Evolutionary conservation across 352 stramenopile genomes (phyloP).

Genomic region (Phytopythium oedochilum): DNA sequence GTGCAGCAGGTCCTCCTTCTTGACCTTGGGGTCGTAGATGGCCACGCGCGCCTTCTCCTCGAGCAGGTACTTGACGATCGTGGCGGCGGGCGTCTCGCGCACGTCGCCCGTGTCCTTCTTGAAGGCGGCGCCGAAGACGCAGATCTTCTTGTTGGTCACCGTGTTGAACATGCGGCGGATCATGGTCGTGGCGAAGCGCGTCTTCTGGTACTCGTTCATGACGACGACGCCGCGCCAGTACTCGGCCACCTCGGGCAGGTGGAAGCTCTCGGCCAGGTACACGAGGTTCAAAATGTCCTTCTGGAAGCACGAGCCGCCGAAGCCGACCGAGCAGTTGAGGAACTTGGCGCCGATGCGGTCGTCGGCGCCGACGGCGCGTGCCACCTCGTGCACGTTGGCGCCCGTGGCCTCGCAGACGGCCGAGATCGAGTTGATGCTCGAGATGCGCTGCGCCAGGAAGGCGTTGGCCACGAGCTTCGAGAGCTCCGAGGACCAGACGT

Average conservation of each 20-base stretch:
- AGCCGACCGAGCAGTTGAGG: conserved; percentile 97
- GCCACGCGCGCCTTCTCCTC: conserved; percentile 94
- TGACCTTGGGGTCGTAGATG: conserved; percentile 98
- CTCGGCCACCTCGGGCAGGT: conserved; percentile 96
- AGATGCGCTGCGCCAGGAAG: conserved; percentile 99
- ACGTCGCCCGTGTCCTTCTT: conserved; percentile 99
- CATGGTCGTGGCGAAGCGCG: conserved; percentile 98
- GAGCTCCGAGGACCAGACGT: conserved; percentile 99
- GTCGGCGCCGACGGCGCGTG: conserved; percentile 96
- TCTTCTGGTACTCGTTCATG: conserved; percentile 99
- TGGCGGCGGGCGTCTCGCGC: conserved; percentile 96
- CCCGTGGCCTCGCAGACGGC: conserved; percentile 98
- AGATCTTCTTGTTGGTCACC: conserved; percentile 99
- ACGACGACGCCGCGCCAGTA: conserved; percentile 99
- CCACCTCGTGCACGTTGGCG: conserved; percentile 98
- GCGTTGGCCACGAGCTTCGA: conserved; percentile 99
- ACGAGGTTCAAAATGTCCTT: conserved; percentile 99
- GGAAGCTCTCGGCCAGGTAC: conserved; percentile 98
- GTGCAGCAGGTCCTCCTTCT: conserved; percentile 92
- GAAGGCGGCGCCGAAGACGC: conserved; percentile 98
- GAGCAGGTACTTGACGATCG: conserved; percentile 96
- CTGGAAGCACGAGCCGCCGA: conserved; percentile 99
- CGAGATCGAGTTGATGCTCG: conserved; percentile 99
- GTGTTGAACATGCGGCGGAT: conserved; percentile 99
- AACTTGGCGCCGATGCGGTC: conserved; percentile 98